Percentiles rank a stretch among this genome's conserved stretches.
Evolutionary conservation across 805 yeast species (phyloP).

Genomic region (Wickerhamomyces queroliae): DNA sequence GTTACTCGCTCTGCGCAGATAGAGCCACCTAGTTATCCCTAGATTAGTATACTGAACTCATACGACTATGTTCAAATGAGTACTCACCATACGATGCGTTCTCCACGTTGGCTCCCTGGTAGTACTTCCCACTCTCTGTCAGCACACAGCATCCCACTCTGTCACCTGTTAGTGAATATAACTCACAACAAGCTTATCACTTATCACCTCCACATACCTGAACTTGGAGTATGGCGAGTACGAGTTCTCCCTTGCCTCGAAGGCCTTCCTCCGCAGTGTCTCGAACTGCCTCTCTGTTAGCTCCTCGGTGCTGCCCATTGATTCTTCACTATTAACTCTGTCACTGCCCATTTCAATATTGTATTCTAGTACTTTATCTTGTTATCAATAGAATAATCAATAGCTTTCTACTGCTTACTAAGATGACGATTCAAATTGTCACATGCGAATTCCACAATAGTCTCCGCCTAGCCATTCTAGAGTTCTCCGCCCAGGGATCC

Average conservation of each 20-base stretch:
- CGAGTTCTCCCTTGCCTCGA: slow-evolving; percentile 41
- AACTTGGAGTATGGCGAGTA: slow-evolving; percentile 74
- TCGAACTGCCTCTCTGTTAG: too few species aligned
- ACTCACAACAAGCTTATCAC: too few species aligned
- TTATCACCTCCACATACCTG: slow-evolving; percentile 37
- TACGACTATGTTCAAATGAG: slow-evolving; percentile 19
- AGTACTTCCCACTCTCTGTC: slow-evolving; percentile 39
- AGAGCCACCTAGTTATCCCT: slow-evolving; percentile 34
- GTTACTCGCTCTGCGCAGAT: slow-evolving; percentile 78
- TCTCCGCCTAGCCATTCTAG: too few species aligned
- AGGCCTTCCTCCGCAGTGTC: background rate
- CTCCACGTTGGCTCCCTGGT: slow-evolving; percentile 84
- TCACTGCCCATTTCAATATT: too few species aligned
- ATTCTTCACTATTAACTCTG: too few species aligned
- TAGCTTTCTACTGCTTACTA: too few species aligned
- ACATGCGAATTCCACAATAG: too few species aligned
- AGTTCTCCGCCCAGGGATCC: too few species aligned
- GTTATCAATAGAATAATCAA: too few species aligned
- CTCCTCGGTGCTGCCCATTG: too few species aligned
- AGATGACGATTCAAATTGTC: too few species aligned
- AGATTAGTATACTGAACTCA: background rate
- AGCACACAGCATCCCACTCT: slow-evolving; percentile 80
- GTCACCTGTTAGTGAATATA: slow-evolving; percentile 1
- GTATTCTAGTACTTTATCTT: too few species aligned
- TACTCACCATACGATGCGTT: slow-evolving; percentile 79